These are phyloP conservation scores for Agroathelia rolfsii DNA, from an alignment of 1,284 basidiomycete genomes.

Conservation along the genomic window DNA sequence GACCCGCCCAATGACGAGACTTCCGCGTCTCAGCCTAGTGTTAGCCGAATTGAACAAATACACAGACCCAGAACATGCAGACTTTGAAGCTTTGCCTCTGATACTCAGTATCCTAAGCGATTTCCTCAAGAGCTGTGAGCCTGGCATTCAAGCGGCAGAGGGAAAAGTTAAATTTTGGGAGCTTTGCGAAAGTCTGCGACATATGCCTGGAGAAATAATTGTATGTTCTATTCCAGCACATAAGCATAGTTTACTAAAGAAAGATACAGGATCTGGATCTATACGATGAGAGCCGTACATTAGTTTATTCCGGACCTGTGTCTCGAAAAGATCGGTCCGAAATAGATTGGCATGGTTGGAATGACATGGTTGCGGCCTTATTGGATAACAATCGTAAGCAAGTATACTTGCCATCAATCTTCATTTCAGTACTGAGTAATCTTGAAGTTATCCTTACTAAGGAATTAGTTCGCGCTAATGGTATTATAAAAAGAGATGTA, in stretches of 20 bases:
- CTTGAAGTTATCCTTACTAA: slow-evolving; percentile 50
- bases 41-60: slow-evolving; percentile 61
- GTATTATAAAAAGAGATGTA: slow-evolving; percentile 38
- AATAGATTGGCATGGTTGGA: slow-evolving; percentile 53
- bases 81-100: slow-evolving; percentile 58
- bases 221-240: slow-evolving; percentile 29
- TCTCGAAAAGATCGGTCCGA: slow-evolving; percentile 46
- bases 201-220: slow-evolving; percentile 69
- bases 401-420: slow-evolving; percentile 1
- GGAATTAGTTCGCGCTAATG: slow-evolving; percentile 43
- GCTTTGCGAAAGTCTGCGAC: slow-evolving; percentile 62
- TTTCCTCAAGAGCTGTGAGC: slow-evolving; percentile 69
- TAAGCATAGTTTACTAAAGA: slow-evolving; percentile 1
- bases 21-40: slow-evolving; percentile 66
- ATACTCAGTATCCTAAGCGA: slow-evolving; percentile 52
- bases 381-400: slow-evolving; percentile 65
- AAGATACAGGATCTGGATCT: slow-evolving; percentile 62
- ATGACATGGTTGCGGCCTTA: slow-evolving; percentile 55
- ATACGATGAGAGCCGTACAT: slow-evolving; percentile 59
- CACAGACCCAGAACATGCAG: slow-evolving; percentile 57
- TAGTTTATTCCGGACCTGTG: slow-evolving; percentile 55
- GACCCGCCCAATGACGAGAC: slow-evolving; percentile 71
- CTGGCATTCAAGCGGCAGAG: slow-evolving; percentile 77
- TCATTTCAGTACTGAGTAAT: slow-evolving; percentile 7
- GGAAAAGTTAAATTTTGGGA: slow-evolving; percentile 77